These are phyloP conservation scores for Dinochytrium kinnereticum DNA, from an alignment of 371 early-diverging fungal genomes.

Conservation along the genomic window DNA sequence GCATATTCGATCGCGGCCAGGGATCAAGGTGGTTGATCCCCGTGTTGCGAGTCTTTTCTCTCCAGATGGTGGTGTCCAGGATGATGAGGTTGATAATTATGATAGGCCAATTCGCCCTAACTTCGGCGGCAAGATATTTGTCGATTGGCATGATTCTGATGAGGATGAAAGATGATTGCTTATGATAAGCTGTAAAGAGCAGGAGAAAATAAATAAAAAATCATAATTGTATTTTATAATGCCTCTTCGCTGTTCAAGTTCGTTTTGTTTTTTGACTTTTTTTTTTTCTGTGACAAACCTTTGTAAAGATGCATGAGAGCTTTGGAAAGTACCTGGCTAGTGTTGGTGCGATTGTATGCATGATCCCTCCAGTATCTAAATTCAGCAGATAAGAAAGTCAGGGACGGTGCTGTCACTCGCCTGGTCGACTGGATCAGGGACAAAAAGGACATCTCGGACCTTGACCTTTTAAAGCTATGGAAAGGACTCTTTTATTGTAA, in stretches of 20 bases:
- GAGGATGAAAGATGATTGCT: background rate
- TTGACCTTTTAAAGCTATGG: conserved; percentile 87
- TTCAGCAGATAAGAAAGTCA: conserved; percentile 71
- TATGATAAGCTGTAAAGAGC: background rate
- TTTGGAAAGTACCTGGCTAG: background rate
- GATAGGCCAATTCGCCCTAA: conserved; percentile 8
- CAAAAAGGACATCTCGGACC: conserved; percentile 59
- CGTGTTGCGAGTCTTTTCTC: background rate
- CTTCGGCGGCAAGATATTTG: background rate
- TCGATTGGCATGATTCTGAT: background rate
- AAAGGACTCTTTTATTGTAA: conserved; percentile 92
- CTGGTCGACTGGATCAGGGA: conserved; percentile 66
- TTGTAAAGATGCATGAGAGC: background rate
- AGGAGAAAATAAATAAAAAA: background rate
- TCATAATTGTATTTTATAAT: background rate
- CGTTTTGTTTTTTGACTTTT: background rate
- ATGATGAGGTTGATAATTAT: background rate
- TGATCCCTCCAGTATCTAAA: background rate
- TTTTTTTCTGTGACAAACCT: background rate
- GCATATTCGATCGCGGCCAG: conserved; percentile 29
- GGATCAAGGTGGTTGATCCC: too few relatives aligned
- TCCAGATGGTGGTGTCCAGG: background rate
- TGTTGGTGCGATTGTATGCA: background rate
- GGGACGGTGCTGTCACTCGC: conserved; percentile 80
- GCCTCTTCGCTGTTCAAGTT: background rate